Base-by-base conservation (phyloP, 1,139 yeast species). In the Yamadazyma diospyri region DNA sequence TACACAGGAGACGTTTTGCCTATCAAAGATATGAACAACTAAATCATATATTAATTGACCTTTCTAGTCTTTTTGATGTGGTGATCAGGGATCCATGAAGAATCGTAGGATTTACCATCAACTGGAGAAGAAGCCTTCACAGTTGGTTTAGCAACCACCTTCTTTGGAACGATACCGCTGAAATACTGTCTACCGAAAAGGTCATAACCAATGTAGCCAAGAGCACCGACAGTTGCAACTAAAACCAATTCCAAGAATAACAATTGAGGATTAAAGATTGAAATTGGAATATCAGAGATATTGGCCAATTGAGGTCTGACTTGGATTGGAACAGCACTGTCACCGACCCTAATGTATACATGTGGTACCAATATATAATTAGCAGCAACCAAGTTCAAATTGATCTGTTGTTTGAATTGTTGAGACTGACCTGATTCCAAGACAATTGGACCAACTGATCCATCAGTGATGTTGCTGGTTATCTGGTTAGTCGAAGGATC, bases 231-330 rank as follows among this genome's bases (percentile, higher is more conserved):
- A 9, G 82, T 58, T 14, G 62, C 72, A 9, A 64, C 48, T 44
- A 84, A 62, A 22, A 85, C 50, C 12, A 76, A 36, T 50, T 78
- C 82, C 46, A 82, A 71, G 29, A 83, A 56, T 41, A 86, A 56
- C 50, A 86, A 72, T 55, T 82, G 78, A 18, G 89, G 92, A 53
- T 84, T 76, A 59, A 82, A 79, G 38, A 81, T 45, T 1, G 94
- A 81, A 47, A 87, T 64, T 34, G 81, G 71, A 23, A 72, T 73
- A 46, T 87, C 95, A n/a, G 58, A 56, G 40, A 87, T 72, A 21
- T 66, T 57, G 25, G 84, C 64, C 42, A 79, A 62, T 47, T 76
- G 78, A 26, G 82, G 74, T 33, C 78, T 76, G 30, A 81, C 64
- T 43, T 72, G 64, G 81, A 58, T 36, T n/a, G 25, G 25, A 23